Evolutionary conservation across 129 eudicot genomes (phyloP).

Genomic region (Chrysanthemum makinoi): DNA sequence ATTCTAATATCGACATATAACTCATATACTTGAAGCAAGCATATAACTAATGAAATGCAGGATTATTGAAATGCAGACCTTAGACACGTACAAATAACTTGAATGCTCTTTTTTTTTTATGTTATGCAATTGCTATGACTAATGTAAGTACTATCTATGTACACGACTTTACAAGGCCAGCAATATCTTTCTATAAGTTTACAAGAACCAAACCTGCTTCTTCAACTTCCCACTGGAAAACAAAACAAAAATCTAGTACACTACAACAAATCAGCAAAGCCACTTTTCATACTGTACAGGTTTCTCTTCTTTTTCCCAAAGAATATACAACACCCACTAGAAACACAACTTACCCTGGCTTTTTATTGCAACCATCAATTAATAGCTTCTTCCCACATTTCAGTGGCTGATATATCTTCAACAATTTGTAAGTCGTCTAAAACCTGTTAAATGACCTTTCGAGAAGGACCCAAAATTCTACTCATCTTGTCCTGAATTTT

Average conservation of each 20-base stretch:
- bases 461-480: constrained; percentile 14
- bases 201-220: constrained; percentile 11
- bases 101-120: constrained; percentile 21
- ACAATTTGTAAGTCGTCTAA: constrained; percentile 14
- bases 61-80: neutral
- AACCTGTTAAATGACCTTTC: constrained; percentile 7
- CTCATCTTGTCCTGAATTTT: constrained; percentile 47
- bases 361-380: constrained; percentile 11
- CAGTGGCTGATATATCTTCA: constrained; percentile 5
- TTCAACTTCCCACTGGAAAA: constrained; percentile 8
- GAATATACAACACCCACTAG: constrained; percentile 36
- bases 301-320: constrained; percentile 28
- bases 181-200: constrained; percentile 23
- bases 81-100: neutral
- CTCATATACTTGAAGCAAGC: neutral
- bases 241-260: constrained; percentile 22
- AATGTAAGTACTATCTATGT: constrained; percentile 27
- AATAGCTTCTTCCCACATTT: constrained; percentile 13
- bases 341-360: constrained; percentile 14
- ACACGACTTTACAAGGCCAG: constrained; percentile 32
- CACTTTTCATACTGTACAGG: constrained; percentile 33
- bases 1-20: too few relatives aligned
- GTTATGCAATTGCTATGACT: constrained; percentile 23
- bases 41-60: too few relatives aligned
- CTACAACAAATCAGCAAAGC: constrained; percentile 36